A percentile compares a stretch with the other conserved stretches of the same genome.
Evolutionary conservation across 2,329 filamentous ascomycete species (phyloP).

Genomic region (Acephala macrosclerotiorum): DNA sequence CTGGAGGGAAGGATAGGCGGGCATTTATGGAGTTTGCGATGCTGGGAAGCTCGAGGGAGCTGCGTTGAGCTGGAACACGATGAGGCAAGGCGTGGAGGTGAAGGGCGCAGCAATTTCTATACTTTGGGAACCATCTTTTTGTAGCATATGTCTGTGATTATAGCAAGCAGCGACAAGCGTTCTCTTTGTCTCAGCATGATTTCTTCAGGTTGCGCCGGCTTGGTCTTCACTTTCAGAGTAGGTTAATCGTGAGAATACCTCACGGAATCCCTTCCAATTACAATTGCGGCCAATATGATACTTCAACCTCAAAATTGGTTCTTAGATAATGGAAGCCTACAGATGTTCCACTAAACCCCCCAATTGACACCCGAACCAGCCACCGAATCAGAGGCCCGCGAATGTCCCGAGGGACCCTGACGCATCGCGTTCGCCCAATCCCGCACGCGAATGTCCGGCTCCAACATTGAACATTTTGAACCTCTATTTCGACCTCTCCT

Average conservation of each 20-base stretch:
- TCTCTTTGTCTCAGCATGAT: not conserved
- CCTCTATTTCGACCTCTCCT: not conserved
- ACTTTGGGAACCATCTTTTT: constrained; percentile 20
- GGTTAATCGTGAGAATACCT: too few species aligned
- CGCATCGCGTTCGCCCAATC: constrained; percentile 18
- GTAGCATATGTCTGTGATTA: constrained; percentile 25
- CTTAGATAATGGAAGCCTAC: not conserved
- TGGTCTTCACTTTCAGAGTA: not conserved
- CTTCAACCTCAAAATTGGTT: not conserved
- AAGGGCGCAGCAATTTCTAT: constrained; percentile 6
- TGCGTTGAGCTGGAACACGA: not conserved
- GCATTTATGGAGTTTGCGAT: constrained; percentile 10
- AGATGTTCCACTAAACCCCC: not conserved
- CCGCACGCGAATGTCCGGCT: not conserved
- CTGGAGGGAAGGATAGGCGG: not conserved
- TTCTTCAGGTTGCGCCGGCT: not conserved
- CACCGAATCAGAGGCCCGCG: constrained; percentile 17
- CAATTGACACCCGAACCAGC: not conserved
- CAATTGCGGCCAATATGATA: not conserved
- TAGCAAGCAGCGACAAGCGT: not conserved
- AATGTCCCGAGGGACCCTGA: constrained; percentile 15
- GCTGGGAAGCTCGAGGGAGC: not conserved
- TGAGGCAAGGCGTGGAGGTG: not conserved
- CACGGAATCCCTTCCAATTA: not conserved
- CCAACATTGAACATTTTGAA: not conserved